Evolutionary conservation across 2,329 filamentous ascomycete genomes (phyloP).

Genomic region (Apiospora marii): DNA sequence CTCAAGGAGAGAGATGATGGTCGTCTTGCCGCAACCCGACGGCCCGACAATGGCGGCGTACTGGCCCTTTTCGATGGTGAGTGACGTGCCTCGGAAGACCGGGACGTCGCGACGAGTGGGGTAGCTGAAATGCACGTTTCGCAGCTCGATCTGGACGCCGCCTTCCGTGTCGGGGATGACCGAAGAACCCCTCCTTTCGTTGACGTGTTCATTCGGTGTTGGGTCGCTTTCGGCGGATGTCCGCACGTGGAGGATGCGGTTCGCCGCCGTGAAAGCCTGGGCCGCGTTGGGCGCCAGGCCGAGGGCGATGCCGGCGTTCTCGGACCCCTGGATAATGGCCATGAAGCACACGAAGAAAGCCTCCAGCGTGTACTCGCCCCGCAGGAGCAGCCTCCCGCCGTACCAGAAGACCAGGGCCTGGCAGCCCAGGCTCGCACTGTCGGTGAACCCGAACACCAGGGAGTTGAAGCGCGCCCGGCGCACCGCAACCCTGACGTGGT

Average conservation of each 20-base stretch:
- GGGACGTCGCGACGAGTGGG: constrained; percentile 55
- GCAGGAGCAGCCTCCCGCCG: constrained; percentile 46
- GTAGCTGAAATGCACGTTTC: constrained; percentile 68
- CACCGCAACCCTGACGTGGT: constrained; percentile 65
- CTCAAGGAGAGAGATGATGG: constrained; percentile 62
- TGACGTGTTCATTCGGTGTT: constrained; percentile 45
- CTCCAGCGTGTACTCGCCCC: constrained; percentile 47
- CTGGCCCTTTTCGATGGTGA: constrained; percentile 54
- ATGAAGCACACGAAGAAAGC: constrained; percentile 61
- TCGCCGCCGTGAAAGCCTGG: constrained; percentile 56
- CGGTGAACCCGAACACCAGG: constrained; percentile 63
- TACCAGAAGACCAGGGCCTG: constrained; percentile 50
- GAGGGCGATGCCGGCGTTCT: constrained; percentile 51
- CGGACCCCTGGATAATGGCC: constrained; percentile 55
- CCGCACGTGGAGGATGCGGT: constrained; percentile 60
- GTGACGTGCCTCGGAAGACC: constrained; percentile 52
- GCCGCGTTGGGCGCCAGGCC: constrained; percentile 58
- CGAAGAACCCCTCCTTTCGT: constrained; percentile 59
- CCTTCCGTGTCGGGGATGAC: constrained; percentile 41
- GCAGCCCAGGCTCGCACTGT: constrained; percentile 42
- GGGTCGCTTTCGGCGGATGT: constrained; percentile 50
- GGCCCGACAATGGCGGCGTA: constrained; percentile 63
- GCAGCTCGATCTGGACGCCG: constrained; percentile 52
- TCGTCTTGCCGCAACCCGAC: constrained; percentile 69
- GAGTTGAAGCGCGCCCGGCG: constrained; percentile 70